Base-by-base conservation (phyloP, 345 rosid species). In the Clausena lansium region DNA sequence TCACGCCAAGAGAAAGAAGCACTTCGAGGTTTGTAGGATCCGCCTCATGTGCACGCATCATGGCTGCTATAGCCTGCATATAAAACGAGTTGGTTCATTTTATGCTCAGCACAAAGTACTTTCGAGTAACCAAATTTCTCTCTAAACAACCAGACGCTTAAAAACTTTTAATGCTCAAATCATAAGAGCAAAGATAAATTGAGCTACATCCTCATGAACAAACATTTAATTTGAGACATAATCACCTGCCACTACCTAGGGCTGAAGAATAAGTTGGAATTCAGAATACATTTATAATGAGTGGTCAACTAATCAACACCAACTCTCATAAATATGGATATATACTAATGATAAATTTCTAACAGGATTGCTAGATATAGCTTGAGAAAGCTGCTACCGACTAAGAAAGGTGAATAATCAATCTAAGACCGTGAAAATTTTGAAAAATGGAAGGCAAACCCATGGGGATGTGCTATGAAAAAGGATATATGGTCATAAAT, bases 21-120 rank as follows among this genome's bases (percentile, higher is more conserved):
- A 97, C 99, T 86, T 94, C 99, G 20, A 97, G 90, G 85, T 97
- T 97, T 78, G 92, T 78, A 63, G 98, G 98, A 86, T 93, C 94
- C 64, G 99, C 98, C 82, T 91, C 95, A 68, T 94, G 98, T 36
- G 99, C 98, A 60, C 97, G 95, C 98, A 91, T 91, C 99, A 94
- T 97, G 41, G 99, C 98, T 72, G 98, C 98, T 84, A 97, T 97
- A 50, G 99, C 99, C 99, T 97, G 92, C 77, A 86, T 52, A 76
- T 62, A 80, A 76, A 78, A 67, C 28, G 19, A 77, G 39, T 57
- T 58, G 47, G 52, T 55, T 78, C 50, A 77, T 52, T 67, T 30
- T 76, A 67, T 15, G 65, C 39, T 38, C 72, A 32, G 6, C 52
- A 28, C 55, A 30, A 62, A 38, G 47, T 55, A 62, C 35, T 57